phyloP scores from a whole-genome alignment of 768 basidiomycete genomes.

The Chlorophyllum brunneum region DNA sequence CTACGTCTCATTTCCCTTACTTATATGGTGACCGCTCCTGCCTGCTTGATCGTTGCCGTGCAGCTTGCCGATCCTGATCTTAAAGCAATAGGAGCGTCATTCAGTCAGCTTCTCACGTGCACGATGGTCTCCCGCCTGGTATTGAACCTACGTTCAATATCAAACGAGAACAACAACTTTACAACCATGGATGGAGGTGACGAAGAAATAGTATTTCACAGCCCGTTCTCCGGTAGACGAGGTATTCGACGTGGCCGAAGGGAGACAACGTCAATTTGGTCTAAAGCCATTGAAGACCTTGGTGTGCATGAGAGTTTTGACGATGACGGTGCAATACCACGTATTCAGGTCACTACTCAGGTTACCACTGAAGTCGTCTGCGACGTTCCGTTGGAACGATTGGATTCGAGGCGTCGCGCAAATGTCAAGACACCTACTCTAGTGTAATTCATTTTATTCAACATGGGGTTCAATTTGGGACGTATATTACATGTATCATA shows the following conservation, averaged over 20 bases:
- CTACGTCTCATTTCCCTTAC: not conserved
- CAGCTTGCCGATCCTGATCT: slow-evolving; percentile 22
- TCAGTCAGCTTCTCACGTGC: slow-evolving; percentile 26
- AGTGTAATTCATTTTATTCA: not conserved
- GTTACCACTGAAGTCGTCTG: not conserved
- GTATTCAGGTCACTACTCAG: not conserved
- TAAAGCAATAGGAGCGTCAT: slow-evolving; percentile 28
- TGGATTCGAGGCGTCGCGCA: not conserved
- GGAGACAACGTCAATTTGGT: not conserved
- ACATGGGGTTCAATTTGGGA: not conserved
- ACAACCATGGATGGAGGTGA: not conserved
- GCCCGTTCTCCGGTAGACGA: not conserved
- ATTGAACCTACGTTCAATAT: slow-evolving; percentile 25
- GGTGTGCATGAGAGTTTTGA: not conserved
- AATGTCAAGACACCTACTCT: not conserved
- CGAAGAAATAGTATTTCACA: not conserved
- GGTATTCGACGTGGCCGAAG: not conserved
- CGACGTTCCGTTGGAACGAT: not conserved
- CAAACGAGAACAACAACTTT: no score
- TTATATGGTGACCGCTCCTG: no score
- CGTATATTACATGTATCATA: not conserved
- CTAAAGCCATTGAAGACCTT: not conserved
- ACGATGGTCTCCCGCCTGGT: slow-evolving; percentile 27
- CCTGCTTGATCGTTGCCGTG: not conserved
- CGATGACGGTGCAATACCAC: no score